Evolutionary conservation across 768 basidiomycete genomes (phyloP).

Genomic region (Leccinum pellstonianum): DNA sequence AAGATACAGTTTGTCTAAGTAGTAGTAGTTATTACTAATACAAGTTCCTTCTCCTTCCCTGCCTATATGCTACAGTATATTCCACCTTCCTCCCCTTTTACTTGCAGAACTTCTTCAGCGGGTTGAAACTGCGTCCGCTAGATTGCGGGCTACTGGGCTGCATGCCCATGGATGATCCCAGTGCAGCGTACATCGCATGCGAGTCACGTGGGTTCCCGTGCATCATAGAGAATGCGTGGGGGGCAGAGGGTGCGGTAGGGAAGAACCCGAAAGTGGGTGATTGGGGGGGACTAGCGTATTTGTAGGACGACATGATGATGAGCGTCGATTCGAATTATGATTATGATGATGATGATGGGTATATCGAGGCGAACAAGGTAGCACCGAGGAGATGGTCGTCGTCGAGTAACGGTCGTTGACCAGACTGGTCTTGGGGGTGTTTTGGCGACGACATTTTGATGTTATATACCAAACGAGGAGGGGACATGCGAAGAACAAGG

Average conservation of each 20-base stretch:
- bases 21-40: not conserved
- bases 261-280: conserved; percentile 63
- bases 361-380: conserved; percentile 12
- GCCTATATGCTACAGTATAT: too few relatives aligned
- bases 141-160: conserved; percentile 25
- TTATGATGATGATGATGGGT: not conserved
- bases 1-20: conserved; percentile 22
- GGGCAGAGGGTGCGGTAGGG: conserved; percentile 51
- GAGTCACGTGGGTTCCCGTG: conserved; percentile 61
- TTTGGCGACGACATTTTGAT: conserved; percentile 10
- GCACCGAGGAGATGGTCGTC: conserved; percentile 7
- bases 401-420: conserved; percentile 11
- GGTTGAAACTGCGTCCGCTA: conserved; percentile 26
- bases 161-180: conserved; percentile 34
- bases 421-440: conserved; percentile 5
- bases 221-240: conserved; percentile 55
- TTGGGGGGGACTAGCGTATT: conserved; percentile 42
- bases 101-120: conserved; percentile 39
- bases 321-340: too few relatives aligned
- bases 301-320: conserved; percentile 39
- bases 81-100: conserved; percentile 9
- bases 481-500: conserved; percentile 27
- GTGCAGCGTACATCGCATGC: conserved; percentile 57
- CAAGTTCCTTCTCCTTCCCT: not conserved
- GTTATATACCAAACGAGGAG: conserved; percentile 25